These are phyloP conservation scores for Septoria linicola DNA, from an alignment of 2,329 filamentous ascomycete genomes.

Conservation along the genomic window DNA sequence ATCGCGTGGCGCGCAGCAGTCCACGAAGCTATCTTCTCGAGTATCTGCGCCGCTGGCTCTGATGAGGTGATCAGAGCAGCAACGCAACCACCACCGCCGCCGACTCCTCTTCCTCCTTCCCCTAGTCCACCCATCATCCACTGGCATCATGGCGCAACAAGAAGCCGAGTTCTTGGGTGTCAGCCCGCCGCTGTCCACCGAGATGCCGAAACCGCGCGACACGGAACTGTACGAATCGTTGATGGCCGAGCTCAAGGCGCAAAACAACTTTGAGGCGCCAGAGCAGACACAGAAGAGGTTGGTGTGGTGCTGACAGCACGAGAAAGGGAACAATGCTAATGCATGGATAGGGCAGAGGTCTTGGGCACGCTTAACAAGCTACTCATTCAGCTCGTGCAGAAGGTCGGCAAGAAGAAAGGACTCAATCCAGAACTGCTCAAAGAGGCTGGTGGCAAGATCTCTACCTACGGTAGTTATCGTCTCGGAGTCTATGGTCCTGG, in stretches of 20 bases:
- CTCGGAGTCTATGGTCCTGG: constrained; percentile 91
- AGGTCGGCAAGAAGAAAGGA: constrained; percentile 71
- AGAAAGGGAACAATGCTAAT: constrained; percentile 18
- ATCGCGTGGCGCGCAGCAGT: background rate
- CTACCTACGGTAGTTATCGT: constrained; percentile 93
- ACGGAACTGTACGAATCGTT: constrained; percentile 74
- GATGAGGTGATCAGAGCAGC: constrained; percentile 14
- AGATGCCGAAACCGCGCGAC: constrained; percentile 74
- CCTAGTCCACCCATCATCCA: constrained; percentile 6
- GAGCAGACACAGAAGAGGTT: constrained; percentile 82
- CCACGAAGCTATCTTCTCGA: background rate
- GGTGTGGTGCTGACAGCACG: constrained; percentile 11
- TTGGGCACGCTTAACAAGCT: constrained; percentile 75
- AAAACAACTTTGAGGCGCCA: constrained; percentile 87
- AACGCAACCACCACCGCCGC: constrained; percentile 9
- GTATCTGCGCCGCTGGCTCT: constrained; percentile 6
- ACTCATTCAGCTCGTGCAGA: constrained; percentile 80
- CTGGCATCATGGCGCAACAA: constrained; percentile 20
- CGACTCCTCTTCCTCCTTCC: constrained; percentile 1
- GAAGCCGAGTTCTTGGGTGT: constrained; percentile 23
- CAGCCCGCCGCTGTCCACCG: constrained; percentile 66
- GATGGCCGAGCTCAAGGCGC: constrained; percentile 76
- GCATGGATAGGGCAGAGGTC: constrained; percentile 61
- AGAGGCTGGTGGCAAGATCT: constrained; percentile 85
- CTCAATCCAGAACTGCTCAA: constrained; percentile 76